Evolutionary conservation across 805 yeast genomes (phyloP).

Genomic region (Deakozyma indianensis): DNA sequence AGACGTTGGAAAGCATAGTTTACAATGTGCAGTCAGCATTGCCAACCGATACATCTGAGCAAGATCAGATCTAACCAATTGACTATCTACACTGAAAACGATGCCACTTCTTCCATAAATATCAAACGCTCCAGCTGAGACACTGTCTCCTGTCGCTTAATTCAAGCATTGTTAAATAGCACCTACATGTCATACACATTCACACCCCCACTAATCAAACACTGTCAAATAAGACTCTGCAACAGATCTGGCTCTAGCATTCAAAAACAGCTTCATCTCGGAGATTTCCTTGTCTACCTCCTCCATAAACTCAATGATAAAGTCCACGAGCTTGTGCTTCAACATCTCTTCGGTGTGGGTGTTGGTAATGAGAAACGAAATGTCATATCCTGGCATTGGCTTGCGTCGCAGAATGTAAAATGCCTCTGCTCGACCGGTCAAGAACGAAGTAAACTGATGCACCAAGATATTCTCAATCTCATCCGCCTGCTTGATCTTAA

Average conservation of each 20-base stretch:
- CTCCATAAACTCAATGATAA: conserved; percentile 96
- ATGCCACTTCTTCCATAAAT: too few species aligned
- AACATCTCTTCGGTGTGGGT: conserved; percentile 92
- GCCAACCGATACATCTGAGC: too few species aligned
- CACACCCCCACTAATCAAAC: conserved; percentile 50
- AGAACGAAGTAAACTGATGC: conserved; percentile 84
- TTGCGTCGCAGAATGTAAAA: conserved; percentile 83
- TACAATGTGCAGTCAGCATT: too few species aligned
- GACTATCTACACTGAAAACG: too few species aligned
- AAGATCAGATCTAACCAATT: too few species aligned
- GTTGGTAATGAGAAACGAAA: conserved; percentile 84
- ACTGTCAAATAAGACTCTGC: conserved; percentile 93
- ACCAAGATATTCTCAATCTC: conserved; percentile 92
- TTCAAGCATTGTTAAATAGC: too few species aligned
- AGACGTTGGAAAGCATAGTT: too few species aligned
- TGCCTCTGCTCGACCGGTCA: conserved; percentile 91
- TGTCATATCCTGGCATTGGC: conserved; percentile 84
- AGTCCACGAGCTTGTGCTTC: conserved; percentile 89
- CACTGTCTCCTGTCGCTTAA: too few species aligned
- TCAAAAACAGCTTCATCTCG: conserved; percentile 92
- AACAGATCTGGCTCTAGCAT: conserved; percentile 94
- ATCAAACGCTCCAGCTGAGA: too few species aligned
- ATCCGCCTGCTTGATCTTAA: conserved; percentile 92
- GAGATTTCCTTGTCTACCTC: conserved; percentile 97
- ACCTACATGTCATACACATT: too few species aligned